Evolutionary conservation across 2,329 filamentous ascomycete species (phyloP), one percentile per base, ranked within the genome.

Genomic region (Daldinia sp.): DNA sequence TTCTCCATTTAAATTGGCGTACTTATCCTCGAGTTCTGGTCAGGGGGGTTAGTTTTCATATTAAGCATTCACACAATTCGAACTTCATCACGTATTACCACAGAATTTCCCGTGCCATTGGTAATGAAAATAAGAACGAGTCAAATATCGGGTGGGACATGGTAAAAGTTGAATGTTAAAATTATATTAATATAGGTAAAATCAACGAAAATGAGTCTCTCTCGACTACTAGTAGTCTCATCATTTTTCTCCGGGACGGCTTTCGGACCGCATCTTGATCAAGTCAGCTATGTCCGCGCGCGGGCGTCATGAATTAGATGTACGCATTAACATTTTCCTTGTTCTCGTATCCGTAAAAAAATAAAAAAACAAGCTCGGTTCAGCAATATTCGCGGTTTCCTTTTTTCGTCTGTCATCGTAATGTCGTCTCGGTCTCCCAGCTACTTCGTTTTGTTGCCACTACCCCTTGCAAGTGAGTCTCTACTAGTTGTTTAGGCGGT

Each of bases 401-500:
- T 35, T 35, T 18, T 30, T 54, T 54, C 51, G 51, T 13, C 23
- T 54, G 30, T 68, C 53, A 67, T 70, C 65, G 66, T 67, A 72
- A 71, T 51, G 65, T 72, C 70, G 67, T 70, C 53, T 65, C 72
- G 46, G 71, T 69, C 59, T 70, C 71, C 71, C 71, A 69, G 56
- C 71, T 74, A 42, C 55, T 68, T 37, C 68, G 72, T 46, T 69
- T 72, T 28, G 71, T 61, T 20, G 44, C 18, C 4, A 33, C 30
- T 35, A 70, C 56, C 13, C 67, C 67, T 42, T 70, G 69, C 42
- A 73, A 23, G 51, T 67, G 55, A 18, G 70, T 71, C 39, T 67
- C 65, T 13, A 30, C n/a, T 30, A 71, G 70, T 71, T 75, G 76
- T 18, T 71, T 75, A 6, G 79, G 79, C 37, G 72, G 78, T 67